Evolutionary conservation across 2,329 filamentous ascomycete genomes (phyloP).

Genomic region (Westerdykella aurantiaca): DNA sequence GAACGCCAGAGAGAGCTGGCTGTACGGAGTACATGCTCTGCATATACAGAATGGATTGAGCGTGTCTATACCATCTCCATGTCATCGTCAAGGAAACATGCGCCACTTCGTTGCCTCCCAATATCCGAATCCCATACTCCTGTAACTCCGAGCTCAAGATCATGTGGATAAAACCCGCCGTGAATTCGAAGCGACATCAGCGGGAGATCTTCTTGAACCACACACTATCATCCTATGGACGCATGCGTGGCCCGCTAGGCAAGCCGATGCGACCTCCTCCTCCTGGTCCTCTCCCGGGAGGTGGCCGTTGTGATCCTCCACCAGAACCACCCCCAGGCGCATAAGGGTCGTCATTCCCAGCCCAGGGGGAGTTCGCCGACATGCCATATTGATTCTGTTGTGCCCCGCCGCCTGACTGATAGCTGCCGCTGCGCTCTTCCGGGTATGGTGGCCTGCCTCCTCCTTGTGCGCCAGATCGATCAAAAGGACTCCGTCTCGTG

Average conservation of each 20-base stretch:
- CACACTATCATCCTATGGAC: conserved; percentile 1
- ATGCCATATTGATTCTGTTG: conserved; percentile 24
- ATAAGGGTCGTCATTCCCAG: conserved; percentile 29
- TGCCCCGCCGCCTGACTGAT: conserved; percentile 16
- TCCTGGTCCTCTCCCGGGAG: conserved; percentile 9
- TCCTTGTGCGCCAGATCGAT: conserved; percentile 13
- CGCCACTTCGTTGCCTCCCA: too few species aligned
- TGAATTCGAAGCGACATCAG: too few species aligned
- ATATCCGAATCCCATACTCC: too few species aligned
- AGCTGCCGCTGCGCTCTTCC: conserved; percentile 29
- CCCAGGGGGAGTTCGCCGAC: conserved; percentile 31
- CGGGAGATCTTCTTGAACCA: too few species aligned
- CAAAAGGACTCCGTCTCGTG: conserved; percentile 22
- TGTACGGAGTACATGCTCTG: too few species aligned
- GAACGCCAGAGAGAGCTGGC: too few species aligned
- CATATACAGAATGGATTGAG: too few species aligned
- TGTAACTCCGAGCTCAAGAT: too few species aligned
- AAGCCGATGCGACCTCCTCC: conserved; percentile 32
- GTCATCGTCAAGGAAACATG: too few species aligned
- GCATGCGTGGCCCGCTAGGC: conserved; percentile 37
- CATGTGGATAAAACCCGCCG: too few species aligned
- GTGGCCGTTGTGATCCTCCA: conserved; percentile 16
- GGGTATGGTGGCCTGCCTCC: conserved; percentile 24
- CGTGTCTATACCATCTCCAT: too few species aligned
- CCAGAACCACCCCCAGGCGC: conserved; percentile 18